Evolutionary conservation across 1,284 basidiomycete species (phyloP), one percentile per base, ranked within the genome.

Genomic region (Takashimella tepidaria): DNA sequence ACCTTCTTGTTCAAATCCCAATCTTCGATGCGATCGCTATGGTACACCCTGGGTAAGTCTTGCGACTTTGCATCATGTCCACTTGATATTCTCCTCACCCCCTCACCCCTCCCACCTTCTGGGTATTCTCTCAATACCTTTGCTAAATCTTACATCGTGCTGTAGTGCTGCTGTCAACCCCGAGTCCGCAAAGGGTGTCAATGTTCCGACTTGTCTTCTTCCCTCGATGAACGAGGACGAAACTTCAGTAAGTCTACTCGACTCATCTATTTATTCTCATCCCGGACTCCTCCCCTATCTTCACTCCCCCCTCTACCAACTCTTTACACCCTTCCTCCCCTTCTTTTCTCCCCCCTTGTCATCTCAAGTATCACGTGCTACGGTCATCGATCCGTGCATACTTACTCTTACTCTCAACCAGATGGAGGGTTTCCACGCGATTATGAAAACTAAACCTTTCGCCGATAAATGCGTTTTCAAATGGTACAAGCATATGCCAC

Each of bases 141-240:
- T n/a, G n/a, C n/a, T n/a, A n/a, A n/a, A n/a, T n/a, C n/a, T n/a
- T n/a, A n/a, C n/a, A n/a, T n/a, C n/a, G n/a, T n/a, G n/a, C n/a
- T n/a, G n/a, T 16, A 37, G 31, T 16, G 31, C 31, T 16, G 31
- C 69, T 49, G 55, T 72, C 24, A 56, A 61, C 42, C 49, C 58
- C 11, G 59, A 66, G 20, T 68, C 72, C 47, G 66, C 67, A 3
- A 58, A 61, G 12, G 51, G 55, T 16, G 48, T 73, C n/a, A 62
- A 61, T 3, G 66, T 71, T 12, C 74, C 74, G 16, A 60, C 68
- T 3, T 71, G 67, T 24, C 64, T 64, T 55, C 69, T 68, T 60
- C 73, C 74, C 0, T 68, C 67, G 4, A 61, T 60, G 55, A 68
- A 74, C 55, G 73, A 76, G 58, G 63, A 70, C 31, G 53, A 63